These are phyloP conservation scores for Pleurotus salmoneostramineus DNA, from an alignment of 768 basidiomycete species.

Conservation along the genomic window DNA sequence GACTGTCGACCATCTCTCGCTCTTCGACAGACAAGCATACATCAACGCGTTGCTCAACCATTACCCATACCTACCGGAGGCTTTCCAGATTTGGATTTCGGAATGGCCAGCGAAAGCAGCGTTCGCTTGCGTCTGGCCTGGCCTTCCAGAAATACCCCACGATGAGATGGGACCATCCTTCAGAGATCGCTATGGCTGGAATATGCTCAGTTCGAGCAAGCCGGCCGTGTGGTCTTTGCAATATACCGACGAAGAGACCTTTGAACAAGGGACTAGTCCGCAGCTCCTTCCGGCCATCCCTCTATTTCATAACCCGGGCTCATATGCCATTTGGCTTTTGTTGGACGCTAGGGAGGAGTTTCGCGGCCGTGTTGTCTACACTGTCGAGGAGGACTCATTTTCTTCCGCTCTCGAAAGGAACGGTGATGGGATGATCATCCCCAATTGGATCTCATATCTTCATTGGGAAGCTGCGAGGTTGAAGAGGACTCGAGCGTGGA, in stretches of 20 bases:
- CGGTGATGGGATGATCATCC: background rate
- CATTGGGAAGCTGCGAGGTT: background rate
- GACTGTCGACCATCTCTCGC: too few species aligned
- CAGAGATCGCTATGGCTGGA: background rate
- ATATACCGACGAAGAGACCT: background rate
- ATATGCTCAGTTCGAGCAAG: background rate
- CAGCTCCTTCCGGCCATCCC: background rate
- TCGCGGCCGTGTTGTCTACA: background rate
- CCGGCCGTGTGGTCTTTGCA: background rate
- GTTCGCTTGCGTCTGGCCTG: conserved; percentile 17
- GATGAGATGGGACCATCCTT: background rate
- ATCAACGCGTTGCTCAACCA: background rate
- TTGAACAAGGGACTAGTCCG: background rate
- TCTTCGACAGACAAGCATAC: background rate
- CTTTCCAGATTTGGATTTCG: conserved; percentile 15
- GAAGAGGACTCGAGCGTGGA: too few species aligned
- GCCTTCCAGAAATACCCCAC: conserved; percentile 5
- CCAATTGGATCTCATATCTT: background rate
- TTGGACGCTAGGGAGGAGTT: background rate
- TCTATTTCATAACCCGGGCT: background rate
- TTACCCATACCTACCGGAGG: background rate
- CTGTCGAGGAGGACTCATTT: background rate
- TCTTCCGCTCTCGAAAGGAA: background rate
- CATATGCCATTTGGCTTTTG: background rate
- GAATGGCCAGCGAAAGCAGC: conserved; percentile 21